A percentile compares a stretch with the other conserved stretches of the same genome.
Conservation (phyloP, 2,329 filamentous ascomycete species). For the Hypoxylon sp. region DNA sequence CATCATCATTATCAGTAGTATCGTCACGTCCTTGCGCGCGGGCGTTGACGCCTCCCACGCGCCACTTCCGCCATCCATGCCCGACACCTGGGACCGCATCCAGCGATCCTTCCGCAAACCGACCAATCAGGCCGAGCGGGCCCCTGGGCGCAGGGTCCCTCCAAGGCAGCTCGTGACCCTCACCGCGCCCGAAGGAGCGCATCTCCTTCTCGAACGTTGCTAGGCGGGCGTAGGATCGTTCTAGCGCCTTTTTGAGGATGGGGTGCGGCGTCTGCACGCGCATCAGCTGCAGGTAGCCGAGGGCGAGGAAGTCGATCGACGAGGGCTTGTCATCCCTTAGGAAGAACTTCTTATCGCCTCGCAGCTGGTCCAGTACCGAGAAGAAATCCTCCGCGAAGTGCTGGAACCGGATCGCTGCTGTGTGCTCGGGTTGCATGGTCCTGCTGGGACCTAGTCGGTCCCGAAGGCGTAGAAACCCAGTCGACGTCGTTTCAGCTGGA, state of each 20-base stretch:
- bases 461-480: conserved; percentile 55
- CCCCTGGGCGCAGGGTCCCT: conserved; percentile 39
- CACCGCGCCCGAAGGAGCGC: conserved; percentile 16
- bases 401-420: conserved; percentile 81
- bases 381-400: conserved; percentile 79
- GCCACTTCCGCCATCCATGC: conserved; percentile 56
- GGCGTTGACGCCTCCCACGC: conserved; percentile 54
- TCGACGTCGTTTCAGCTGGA: conserved; percentile 53
- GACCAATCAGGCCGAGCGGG: conserved; percentile 41
- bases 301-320: conserved; percentile 82
- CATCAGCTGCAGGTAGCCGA: conserved; percentile 85
- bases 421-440: conserved; percentile 75
- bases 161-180: conserved; percentile 45
- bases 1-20: conserved; percentile 19
- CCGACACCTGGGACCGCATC: conserved; percentile 54
- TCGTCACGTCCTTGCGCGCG: background rate
- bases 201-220: conserved; percentile 45
- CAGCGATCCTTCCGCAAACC: conserved; percentile 54
- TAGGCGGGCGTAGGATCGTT: conserved; percentile 48
- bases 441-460: conserved; percentile 55
- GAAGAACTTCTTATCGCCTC: conserved; percentile 69
- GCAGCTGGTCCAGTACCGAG: conserved; percentile 76
- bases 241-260: conserved; percentile 56
- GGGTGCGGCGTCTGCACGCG: conserved; percentile 65
- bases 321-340: conserved; percentile 64